phyloP scores from a whole-genome alignment of 306 rosid species.

The Prunus mira region DNA sequence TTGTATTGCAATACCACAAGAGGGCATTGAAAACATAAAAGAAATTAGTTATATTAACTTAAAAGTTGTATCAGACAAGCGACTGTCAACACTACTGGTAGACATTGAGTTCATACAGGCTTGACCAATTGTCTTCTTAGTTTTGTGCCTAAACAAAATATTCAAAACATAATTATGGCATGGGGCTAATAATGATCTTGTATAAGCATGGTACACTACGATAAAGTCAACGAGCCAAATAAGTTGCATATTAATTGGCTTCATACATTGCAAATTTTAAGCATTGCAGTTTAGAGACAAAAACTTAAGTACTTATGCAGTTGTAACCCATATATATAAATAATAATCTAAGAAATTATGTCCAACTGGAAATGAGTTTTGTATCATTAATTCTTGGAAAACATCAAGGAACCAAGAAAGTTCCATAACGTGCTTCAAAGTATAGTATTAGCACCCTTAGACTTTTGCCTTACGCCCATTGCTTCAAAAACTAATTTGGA shows the following conservation, averaged over 20 bases:
- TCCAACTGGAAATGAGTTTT: neutral
- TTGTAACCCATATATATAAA: too few relatives aligned
- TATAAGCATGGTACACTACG: neutral
- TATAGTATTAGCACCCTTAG: neutral
- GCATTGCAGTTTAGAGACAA: too few relatives aligned
- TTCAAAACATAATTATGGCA: neutral
- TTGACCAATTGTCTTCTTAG: neutral
- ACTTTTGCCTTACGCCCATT: neutral
- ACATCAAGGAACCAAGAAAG: neutral
- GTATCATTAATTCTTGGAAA: neutral
- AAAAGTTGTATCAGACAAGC: neutral
- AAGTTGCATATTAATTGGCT: neutral
- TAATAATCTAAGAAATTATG: neutral
- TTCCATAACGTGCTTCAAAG: neutral
- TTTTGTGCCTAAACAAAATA: neutral
- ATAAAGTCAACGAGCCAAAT: neutral
- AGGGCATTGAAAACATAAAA: neutral
- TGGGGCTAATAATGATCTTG: neutral
- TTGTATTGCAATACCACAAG: neutral
- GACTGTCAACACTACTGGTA: neutral
- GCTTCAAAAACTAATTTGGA: neutral
- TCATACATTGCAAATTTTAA: neutral
- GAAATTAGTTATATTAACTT: neutral
- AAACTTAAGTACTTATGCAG: too few relatives aligned
- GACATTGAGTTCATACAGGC: neutral